Evolutionary conservation across 192 early-diverging fungal species (phyloP).

Genomic region (Geranomyces michiganensis): DNA sequence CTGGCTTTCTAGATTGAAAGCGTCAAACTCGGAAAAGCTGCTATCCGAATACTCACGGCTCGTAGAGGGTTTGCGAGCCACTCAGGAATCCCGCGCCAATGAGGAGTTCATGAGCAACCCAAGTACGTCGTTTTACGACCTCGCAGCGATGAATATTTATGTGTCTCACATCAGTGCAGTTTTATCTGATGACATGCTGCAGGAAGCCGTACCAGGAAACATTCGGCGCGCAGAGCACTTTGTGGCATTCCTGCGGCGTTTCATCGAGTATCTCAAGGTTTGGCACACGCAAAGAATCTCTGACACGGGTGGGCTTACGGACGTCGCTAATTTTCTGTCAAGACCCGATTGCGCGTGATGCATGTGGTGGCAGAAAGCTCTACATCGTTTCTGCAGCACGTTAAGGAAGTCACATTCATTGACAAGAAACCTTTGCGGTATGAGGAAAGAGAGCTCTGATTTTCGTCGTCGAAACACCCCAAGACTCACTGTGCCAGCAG

Average conservation of each 20-base stretch:
- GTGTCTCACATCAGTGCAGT: slow-evolving; percentile 43
- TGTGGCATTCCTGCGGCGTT: slow-evolving; percentile 92
- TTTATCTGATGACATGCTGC: slow-evolving; percentile 88
- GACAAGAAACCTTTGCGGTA: slow-evolving; percentile 89
- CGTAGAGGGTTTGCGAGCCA: slow-evolving; percentile 84
- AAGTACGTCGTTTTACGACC: slow-evolving; percentile 30
- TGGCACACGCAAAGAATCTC: background rate
- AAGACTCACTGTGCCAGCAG: slow-evolving; percentile 24
- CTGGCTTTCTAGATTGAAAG: slow-evolving; percentile 66
- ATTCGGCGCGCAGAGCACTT: slow-evolving; percentile 98
- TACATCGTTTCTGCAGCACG: slow-evolving; percentile 87
- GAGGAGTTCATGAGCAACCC: slow-evolving; percentile 93
- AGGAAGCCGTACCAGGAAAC: slow-evolving; percentile 95
- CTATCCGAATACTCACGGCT: slow-evolving; percentile 87
- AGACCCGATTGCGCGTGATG: slow-evolving; percentile 93
- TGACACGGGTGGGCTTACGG: background rate
- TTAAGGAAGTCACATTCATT: slow-evolving; percentile 93
- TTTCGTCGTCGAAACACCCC: too few species aligned
- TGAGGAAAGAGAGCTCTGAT: too few species aligned
- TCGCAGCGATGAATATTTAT: background rate
- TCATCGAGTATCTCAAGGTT: slow-evolving; percentile 97
- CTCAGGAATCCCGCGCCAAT: slow-evolving; percentile 73
- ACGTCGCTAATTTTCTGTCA: background rate
- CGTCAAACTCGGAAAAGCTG: slow-evolving; percentile 84
- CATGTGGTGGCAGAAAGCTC: slow-evolving; percentile 98